These are phyloP conservation scores for Globisporangium cystogenes DNA, from an alignment of 352 stramenopile species.

Conservation along the genomic window DNA sequence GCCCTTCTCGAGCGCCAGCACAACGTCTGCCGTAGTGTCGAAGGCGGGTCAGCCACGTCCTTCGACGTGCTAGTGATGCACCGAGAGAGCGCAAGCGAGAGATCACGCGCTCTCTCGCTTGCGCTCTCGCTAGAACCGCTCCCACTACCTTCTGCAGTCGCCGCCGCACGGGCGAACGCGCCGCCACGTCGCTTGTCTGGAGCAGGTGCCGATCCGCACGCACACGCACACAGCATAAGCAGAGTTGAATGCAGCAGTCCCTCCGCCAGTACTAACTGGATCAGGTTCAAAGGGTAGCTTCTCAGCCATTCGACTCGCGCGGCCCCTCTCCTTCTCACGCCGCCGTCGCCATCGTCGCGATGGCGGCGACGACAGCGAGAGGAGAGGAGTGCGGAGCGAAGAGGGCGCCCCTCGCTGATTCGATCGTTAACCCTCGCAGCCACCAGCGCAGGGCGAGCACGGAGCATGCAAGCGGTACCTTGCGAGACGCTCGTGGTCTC, in stretches of 20 bases:
- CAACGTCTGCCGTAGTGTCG: slow-evolving; percentile 1
- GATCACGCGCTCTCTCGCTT: neutral
- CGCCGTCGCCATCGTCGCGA: too few relatives aligned
- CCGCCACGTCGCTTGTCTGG: neutral
- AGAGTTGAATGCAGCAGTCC: slow-evolving; percentile 33
- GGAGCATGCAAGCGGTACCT: slow-evolving; percentile 16
- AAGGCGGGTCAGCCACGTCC: neutral
- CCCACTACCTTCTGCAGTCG: neutral
- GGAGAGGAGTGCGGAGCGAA: slow-evolving; percentile 8
- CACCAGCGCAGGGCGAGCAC: slow-evolving; percentile 1
- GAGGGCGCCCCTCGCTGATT: slow-evolving; percentile 52
- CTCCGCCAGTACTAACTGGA: slow-evolving; percentile 61
- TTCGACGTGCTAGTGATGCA: neutral
- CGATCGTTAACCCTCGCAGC: slow-evolving; percentile 15
- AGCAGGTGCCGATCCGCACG: slow-evolving; percentile 7
- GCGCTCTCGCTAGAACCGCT: neutral
- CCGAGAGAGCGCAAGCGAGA: neutral
- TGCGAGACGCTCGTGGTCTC: neutral
- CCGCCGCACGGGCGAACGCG: neutral
- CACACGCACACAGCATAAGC: slow-evolving; percentile 19
- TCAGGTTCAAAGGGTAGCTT: slow-evolving; percentile 62
- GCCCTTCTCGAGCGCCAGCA: slow-evolving; percentile 16
- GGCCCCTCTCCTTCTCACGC: neutral
- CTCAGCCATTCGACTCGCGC: slow-evolving; percentile 32
- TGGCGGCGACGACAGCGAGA: too few relatives aligned